Base-by-base conservation (phyloP, 2,329 filamentous ascomycete genomes). In the Zasmidium cellare region DNA sequence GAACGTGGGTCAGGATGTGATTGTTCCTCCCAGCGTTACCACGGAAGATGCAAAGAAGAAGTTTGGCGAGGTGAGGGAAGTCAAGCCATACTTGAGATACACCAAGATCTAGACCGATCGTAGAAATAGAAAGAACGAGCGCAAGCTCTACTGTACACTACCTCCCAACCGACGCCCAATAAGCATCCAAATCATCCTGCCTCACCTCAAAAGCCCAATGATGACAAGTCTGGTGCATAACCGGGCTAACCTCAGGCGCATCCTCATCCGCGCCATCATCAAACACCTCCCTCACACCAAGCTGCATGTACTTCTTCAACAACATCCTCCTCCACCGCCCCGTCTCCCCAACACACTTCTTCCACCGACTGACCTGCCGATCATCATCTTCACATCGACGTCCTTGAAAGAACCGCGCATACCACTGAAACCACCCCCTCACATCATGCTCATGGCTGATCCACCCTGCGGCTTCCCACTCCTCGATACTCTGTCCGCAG, bases 1-100 rank as follows among this genome's bases (percentile, higher is more conserved):
- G 92, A 81, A 87, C 41, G 87, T 86, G 46, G 92, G 92, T 55
- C 89, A 96, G 71, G 92, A 97, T 74, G 92, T 96, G 67, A 96
- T 97, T 72, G 90, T 97, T 63, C 91, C 92, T 72, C 91, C 92
- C 48, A 82, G 81, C 61, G 86, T 96, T 73, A 88, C 85, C 74
- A 92, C 91, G 62, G 89, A 90, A 75, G 88, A 94, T 79, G 92
- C 92, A 72, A 88, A 87, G 83, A 86, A 88, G 78, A 87, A 96
- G 72, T 96, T 96, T 83, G 90, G 90, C 62, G 83, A 93, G 58
- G 78, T 87, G 35, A 76, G 79, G 66, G 82, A 84, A 73, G 76
- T 86, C 52, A 86, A 84, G 79, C 82, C 83, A 69, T 86, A 92
- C 78, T 81, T 92, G 72, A 82, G 89, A 74, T 91, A 87, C 76